Percentiles rank a stretch among this genome's conserved stretches.
These are phyloP conservation scores for Aspergillus conjunctus DNA, from an alignment of 495 filamentous ascomycete species.

Conservation along the genomic window DNA sequence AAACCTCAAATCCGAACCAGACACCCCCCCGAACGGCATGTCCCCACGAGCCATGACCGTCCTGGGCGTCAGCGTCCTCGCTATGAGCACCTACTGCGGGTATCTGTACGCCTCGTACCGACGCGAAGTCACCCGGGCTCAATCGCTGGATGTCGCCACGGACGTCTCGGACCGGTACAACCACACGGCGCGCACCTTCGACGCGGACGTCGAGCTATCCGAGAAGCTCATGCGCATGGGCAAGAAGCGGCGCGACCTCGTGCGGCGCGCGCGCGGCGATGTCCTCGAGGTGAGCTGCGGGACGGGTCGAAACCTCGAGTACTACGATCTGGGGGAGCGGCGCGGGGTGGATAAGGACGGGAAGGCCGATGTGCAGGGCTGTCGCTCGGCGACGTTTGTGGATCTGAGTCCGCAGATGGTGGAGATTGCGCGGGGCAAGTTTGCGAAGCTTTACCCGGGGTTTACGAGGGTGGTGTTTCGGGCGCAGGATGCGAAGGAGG, in stretches of 20 bases:
- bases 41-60: constrained; percentile 41
- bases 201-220: constrained; percentile 62
- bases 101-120: constrained; percentile 54
- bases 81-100: constrained; percentile 52
- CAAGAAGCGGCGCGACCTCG: constrained; percentile 61
- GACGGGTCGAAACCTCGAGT: constrained; percentile 83
- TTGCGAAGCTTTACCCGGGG: constrained; percentile 48
- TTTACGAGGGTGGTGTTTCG: constrained; percentile 49
- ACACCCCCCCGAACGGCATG: constrained; percentile 27
- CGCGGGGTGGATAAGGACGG: constrained; percentile 67
- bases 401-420: constrained; percentile 69
- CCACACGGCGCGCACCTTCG: constrained; percentile 59
- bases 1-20: constrained; percentile 14
- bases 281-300: constrained; percentile 89
- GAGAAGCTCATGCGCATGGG: constrained; percentile 69
- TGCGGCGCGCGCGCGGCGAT: constrained; percentile 66
- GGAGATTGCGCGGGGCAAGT: constrained; percentile 60
- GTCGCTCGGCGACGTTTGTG: constrained; percentile 59
- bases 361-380: constrained; percentile 37
- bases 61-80: constrained; percentile 49
- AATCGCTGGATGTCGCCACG: constrained; percentile 42
- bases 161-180: constrained; percentile 62
- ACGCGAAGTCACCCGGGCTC: constrained; percentile 38
- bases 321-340: constrained; percentile 67
- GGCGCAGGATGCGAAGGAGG: constrained; percentile 40